These are phyloP conservation scores for Hibiscus trionum DNA, from an alignment of 345 rosid species.

Conservation along the genomic window DNA sequence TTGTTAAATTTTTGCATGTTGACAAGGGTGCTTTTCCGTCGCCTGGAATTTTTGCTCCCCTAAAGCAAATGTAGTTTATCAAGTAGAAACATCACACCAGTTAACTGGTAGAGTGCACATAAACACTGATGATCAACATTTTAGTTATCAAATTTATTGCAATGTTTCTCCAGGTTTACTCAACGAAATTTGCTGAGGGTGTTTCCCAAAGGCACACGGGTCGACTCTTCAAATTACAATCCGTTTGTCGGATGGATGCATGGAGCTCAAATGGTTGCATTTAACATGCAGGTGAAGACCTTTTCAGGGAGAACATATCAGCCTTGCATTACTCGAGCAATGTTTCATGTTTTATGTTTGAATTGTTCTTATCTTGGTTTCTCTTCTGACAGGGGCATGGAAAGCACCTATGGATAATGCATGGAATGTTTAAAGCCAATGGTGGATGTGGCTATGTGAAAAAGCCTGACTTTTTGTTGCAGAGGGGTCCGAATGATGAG, in stretches of 20 bases:
- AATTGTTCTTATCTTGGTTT: background rate
- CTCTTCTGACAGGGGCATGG: conserved; percentile 45
- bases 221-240: conserved; percentile 75
- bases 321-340: background rate
- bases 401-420: conserved; percentile 68
- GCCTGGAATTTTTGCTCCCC: too few relatives aligned
- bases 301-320: too few relatives aligned
- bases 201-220: conserved; percentile 67
- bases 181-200: conserved; percentile 67
- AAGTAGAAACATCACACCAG: too few relatives aligned
- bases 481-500: conserved; percentile 19
- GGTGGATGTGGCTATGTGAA: conserved; percentile 83
- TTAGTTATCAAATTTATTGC: background rate
- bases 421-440: conserved; percentile 81
- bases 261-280: conserved; percentile 99
- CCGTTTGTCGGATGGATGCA: conserved; percentile 85
- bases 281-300: conserved; percentile 78
- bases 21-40: too few relatives aligned
- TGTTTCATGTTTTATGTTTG: background rate
- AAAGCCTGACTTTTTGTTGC: conserved; percentile 61
- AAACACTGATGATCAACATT: background rate
- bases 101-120: background rate
- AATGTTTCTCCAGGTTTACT: conserved; percentile 46
- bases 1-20: too few relatives aligned
- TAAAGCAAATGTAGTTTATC: too few relatives aligned